These are phyloP conservation scores for Xerophyta viscosa DNA, from an alignment of 106 monocot species.

Conservation along the genomic window DNA sequence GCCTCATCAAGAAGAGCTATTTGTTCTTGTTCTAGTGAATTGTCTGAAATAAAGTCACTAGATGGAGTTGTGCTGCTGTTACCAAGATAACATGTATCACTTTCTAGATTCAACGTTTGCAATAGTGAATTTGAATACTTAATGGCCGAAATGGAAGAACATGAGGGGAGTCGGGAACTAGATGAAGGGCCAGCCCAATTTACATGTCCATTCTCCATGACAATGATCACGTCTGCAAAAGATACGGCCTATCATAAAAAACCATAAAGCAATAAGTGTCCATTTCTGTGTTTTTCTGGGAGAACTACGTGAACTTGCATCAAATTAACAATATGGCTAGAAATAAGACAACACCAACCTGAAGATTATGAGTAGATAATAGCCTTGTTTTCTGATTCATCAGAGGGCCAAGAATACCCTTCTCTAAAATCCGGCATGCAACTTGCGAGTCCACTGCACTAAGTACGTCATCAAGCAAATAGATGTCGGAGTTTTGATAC, in stretches of 20 bases:
- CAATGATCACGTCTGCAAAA: slow-evolving; percentile 68
- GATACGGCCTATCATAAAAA: slow-evolving; percentile 73
- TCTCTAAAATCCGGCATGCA: slow-evolving; percentile 74
- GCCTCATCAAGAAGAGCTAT: slow-evolving; percentile 29
- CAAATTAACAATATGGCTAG: too few species aligned
- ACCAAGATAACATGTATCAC: too few species aligned
- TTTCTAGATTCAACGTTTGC: slow-evolving; percentile 13
- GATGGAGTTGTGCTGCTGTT: slow-evolving; percentile 1
- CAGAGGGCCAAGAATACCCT: slow-evolving; percentile 57
- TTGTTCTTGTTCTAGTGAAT: slow-evolving; percentile 13
- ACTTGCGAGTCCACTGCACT: slow-evolving; percentile 99
- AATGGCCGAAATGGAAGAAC: slow-evolving; percentile 27
- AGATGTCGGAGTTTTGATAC: slow-evolving; percentile 73
- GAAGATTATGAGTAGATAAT: slow-evolving; percentile 82
- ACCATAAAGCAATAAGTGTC: too few species aligned
- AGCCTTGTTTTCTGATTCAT: slow-evolving; percentile 73
- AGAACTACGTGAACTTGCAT: too few species aligned
- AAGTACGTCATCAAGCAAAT: slow-evolving; percentile 89
- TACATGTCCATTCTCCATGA: slow-evolving; percentile 81
- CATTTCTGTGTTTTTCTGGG: too few species aligned
- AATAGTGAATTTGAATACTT: slow-evolving; percentile 21
- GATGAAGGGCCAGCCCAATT: slow-evolving; percentile 65
- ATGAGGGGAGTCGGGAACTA: slow-evolving; percentile 41
- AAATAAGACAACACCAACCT: slow-evolving; percentile 42
- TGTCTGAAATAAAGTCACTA: slow-evolving; percentile 18